These are phyloP conservation scores for Claviceps pazoutovae DNA, from an alignment of 2,329 filamentous ascomycete species.

Conservation along the genomic window DNA sequence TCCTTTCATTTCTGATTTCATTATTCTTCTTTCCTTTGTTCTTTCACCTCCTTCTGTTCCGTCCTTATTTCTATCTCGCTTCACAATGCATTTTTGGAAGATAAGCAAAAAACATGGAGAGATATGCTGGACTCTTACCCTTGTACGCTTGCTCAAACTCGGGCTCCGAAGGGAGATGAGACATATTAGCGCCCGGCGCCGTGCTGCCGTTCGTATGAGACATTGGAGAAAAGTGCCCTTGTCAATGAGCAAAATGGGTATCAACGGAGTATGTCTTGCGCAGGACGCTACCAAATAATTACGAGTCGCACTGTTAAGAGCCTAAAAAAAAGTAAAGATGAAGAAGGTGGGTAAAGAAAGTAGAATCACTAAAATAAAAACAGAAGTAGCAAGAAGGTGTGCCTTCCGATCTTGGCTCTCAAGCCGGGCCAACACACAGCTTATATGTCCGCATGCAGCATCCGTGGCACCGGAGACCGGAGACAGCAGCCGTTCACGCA, in stretches of 20 bases:
- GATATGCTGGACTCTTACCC: slow-evolving; percentile 35
- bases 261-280: background rate
- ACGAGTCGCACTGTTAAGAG: background rate
- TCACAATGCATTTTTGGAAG: background rate
- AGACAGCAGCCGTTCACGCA: too few relatives aligned
- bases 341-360: background rate
- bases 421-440: background rate
- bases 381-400: background rate
- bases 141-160: slow-evolving; percentile 99
- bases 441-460: background rate
- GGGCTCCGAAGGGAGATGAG: slow-evolving; percentile 75
- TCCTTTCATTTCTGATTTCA: background rate
- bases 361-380: background rate
- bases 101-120: background rate
- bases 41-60: background rate
- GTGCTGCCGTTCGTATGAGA: slow-evolving; percentile 2
- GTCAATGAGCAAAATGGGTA: background rate
- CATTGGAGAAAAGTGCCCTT: background rate
- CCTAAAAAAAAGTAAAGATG: background rate
- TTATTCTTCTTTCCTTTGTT: background rate
- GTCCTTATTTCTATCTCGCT: too few relatives aligned
- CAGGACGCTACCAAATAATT: too few relatives aligned
- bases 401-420: background rate
- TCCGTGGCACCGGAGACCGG: too few relatives aligned
- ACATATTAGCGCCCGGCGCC: slow-evolving; percentile 40